These are phyloP conservation scores for Fusarium buharicum DNA, from an alignment of 2,329 filamentous ascomycete genomes.

Conservation along the genomic window DNA sequence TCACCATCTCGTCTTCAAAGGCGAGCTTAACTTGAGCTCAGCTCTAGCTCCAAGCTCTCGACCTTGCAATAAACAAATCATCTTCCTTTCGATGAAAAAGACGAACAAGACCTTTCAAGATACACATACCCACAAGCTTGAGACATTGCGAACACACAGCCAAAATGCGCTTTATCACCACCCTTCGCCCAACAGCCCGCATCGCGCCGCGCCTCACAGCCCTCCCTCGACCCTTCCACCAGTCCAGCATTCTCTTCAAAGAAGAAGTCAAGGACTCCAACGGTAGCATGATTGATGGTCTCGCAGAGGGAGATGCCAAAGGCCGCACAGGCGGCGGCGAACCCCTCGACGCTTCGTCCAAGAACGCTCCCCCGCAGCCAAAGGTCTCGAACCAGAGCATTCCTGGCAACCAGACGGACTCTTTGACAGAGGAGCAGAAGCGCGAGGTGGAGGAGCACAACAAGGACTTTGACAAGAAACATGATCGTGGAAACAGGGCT, in stretches of 20 bases:
- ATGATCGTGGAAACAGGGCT: conserved; percentile 58
- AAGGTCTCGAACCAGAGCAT: conserved; percentile 63
- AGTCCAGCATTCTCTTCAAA: conserved; percentile 10
- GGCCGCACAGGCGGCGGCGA: conserved; percentile 55
- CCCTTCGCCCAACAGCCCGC: conserved; percentile 13
- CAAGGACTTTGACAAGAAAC: conserved; percentile 63
- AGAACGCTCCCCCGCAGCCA: conserved; percentile 56
- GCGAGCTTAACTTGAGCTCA: conserved; percentile 19
- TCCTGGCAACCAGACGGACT: conserved; percentile 47
- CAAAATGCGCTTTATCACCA: conserved; percentile 29
- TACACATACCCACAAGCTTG: background rate
- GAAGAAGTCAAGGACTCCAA: conserved; percentile 21
- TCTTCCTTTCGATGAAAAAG: background rate
- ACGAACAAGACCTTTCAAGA: rapidly evolving
- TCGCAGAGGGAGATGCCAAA: conserved; percentile 46
- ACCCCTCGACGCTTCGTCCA: conserved; percentile 48
- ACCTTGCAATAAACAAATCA: background rate
- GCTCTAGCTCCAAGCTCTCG: background rate
- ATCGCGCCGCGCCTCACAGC: conserved; percentile 21
- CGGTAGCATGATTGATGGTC: conserved; percentile 37
- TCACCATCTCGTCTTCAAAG: conserved; percentile 18
- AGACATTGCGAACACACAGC: rapidly evolving
- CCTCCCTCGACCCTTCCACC: conserved; percentile 17
- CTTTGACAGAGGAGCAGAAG: conserved; percentile 62
- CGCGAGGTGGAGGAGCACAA: conserved; percentile 69